phyloP scores from a whole-genome alignment of 179 eudicot genomes.

The Beta corolliflora region DNA sequence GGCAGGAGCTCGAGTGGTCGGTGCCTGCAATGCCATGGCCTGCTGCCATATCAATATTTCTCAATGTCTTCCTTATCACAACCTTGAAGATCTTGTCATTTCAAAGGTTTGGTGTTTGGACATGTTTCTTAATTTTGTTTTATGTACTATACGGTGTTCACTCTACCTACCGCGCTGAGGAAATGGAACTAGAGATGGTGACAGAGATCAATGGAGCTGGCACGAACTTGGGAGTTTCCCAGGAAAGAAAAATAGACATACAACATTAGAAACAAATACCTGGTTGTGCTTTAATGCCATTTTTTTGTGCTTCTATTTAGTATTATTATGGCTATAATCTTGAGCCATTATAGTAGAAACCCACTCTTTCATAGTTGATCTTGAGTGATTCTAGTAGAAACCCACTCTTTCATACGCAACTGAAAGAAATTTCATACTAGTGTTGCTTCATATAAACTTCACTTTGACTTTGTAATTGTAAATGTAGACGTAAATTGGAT shows the following conservation, averaged over 20 bases:
- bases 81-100: constrained; percentile 48
- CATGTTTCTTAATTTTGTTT: constrained; percentile 53
- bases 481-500: background rate
- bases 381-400: background rate
- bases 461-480: background rate
- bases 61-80: constrained; percentile 71
- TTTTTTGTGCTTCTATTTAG: too few species aligned
- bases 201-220: constrained; percentile 32
- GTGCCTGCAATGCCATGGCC: constrained; percentile 91
- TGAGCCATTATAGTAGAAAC: background rate
- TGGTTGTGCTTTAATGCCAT: background rate
- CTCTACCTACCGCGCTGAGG: constrained; percentile 63
- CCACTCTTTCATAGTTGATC: background rate
- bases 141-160: constrained; percentile 75
- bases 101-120: constrained; percentile 65
- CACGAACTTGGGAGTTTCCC: constrained; percentile 22
- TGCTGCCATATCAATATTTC: constrained; percentile 57
- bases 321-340: too few species aligned
- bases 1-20: constrained; percentile 40
- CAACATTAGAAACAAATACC: background rate
- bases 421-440: background rate
- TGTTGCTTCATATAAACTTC: background rate
- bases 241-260: constrained; percentile 33
- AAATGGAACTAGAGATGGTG: constrained; percentile 24
- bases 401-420: background rate